Percentiles rank a stretch among this genome's conserved stretches.
These are phyloP conservation scores for Naegleria fowleri DNA, from an alignment of 208 protist genomes.

Conservation along the genomic window DNA sequence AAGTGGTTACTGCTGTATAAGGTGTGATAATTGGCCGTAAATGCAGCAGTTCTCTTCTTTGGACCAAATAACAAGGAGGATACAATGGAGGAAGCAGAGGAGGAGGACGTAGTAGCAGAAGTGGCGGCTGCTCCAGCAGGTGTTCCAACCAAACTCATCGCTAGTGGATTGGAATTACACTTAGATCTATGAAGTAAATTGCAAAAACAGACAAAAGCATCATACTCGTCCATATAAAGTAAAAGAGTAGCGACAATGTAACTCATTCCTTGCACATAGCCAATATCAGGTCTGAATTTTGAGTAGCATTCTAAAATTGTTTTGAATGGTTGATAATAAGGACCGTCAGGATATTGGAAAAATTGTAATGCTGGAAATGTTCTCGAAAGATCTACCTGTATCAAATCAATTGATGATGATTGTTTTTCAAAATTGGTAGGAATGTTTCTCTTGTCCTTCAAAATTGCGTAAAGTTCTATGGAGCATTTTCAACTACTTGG, in stretches of 20 bases:
- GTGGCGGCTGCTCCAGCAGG: not conserved
- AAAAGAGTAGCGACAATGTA: conserved; percentile 51
- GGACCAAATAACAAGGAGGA: not conserved
- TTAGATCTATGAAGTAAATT: conserved; percentile 45
- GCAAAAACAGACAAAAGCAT: conserved; percentile 43
- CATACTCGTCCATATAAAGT: conserved; percentile 43
- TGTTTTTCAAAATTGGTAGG: not conserved
- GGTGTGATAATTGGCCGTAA: not conserved
- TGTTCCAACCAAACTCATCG: not conserved
- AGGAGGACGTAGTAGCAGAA: not conserved
- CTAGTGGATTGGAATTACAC: not conserved
- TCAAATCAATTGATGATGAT: not conserved
- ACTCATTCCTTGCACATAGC: conserved; percentile 59
- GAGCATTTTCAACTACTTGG: too few species aligned
- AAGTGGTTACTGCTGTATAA: not conserved
- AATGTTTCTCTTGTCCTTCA: not conserved
- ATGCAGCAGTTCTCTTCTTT: not conserved
- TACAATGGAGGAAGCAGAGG: not conserved
- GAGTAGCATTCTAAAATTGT: conserved; percentile 22
- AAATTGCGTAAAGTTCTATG: not conserved
- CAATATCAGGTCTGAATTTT: conserved; percentile 42
- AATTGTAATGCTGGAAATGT: conserved; percentile 24
- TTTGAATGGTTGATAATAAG: not conserved
- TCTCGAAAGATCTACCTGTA: not conserved
- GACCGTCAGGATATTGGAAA: conserved; percentile 24